Conservation (phyloP, 352 stramenopile species). For the Albugo candida region DNA sequence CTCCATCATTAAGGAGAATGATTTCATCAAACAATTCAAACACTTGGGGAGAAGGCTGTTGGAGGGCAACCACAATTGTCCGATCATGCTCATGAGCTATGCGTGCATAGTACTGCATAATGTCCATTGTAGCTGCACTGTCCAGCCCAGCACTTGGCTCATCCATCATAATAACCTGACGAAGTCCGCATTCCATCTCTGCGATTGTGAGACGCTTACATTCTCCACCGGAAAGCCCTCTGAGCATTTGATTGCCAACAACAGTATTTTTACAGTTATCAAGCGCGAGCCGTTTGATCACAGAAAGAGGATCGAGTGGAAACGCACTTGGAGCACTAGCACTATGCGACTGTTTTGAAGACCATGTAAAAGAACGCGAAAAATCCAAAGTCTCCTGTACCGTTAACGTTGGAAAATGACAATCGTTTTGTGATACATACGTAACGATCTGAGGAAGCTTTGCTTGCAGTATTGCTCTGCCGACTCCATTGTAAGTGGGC, state of each 20-base stretch:
- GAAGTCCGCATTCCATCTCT: slow-evolving; percentile 34
- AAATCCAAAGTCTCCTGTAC: slow-evolving; percentile 35
- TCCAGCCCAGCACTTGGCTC: slow-evolving; percentile 48
- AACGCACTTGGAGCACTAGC: slow-evolving; percentile 13
- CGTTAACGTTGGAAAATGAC: slow-evolving; percentile 25
- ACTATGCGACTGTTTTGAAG: slow-evolving; percentile 6
- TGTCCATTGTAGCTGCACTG: slow-evolving; percentile 33
- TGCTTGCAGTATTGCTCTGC: not conserved
- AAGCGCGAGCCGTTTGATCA: slow-evolving; percentile 19
- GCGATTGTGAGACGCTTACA: slow-evolving; percentile 79
- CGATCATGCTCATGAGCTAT: slow-evolving; percentile 20
- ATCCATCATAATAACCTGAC: slow-evolving; percentile 52
- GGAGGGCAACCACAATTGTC: slow-evolving; percentile 30
- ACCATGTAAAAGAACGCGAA: slow-evolving; percentile 13
- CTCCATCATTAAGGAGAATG: slow-evolving; percentile 74
- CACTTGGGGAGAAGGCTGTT: slow-evolving; percentile 77
- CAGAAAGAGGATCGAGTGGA: slow-evolving; percentile 19
- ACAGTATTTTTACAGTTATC: slow-evolving; percentile 25
- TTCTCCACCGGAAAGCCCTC: slow-evolving; percentile 68
- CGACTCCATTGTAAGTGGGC: slow-evolving; percentile 17
- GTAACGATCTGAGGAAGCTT: slow-evolving; percentile 19
- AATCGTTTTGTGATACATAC: slow-evolving; percentile 27
- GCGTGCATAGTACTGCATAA: slow-evolving; percentile 23
- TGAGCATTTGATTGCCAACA: slow-evolving; percentile 28
- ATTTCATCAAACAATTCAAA: slow-evolving; percentile 82